Conservation (phyloP, 2,329 filamentous ascomycete genomes). For the Aureobasidium uvarum region DNA sequence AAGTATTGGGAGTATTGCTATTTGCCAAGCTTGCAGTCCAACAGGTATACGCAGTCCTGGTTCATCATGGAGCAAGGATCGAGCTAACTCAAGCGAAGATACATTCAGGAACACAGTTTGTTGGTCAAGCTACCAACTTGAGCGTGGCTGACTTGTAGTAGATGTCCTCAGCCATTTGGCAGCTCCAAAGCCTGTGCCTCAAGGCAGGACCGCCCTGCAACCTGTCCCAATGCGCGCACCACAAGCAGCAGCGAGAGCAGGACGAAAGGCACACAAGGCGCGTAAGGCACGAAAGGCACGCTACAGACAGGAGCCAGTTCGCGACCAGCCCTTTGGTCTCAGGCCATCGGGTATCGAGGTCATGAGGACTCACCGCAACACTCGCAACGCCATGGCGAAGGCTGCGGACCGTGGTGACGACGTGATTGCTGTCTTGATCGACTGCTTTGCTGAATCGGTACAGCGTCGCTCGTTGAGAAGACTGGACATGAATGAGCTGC, state of each 20-base stretch:
- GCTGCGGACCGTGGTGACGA: conserved; percentile 10
- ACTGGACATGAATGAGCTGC: background rate
- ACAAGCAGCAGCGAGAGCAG: background rate
- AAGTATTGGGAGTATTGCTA: conserved; percentile 25
- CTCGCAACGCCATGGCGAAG: background rate
- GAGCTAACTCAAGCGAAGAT: background rate
- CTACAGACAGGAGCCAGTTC: background rate
- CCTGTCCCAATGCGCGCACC: background rate
- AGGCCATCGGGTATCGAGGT: background rate
- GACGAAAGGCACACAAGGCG: background rate
- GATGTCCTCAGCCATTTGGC: conserved; percentile 8
- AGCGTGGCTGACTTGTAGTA: background rate
- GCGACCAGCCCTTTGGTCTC: background rate
- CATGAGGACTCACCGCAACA: background rate
- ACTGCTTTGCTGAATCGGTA: background rate
- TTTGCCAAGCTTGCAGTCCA: background rate
- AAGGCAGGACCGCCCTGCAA: background rate
- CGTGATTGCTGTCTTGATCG: conserved; percentile 6
- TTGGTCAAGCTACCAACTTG: background rate
- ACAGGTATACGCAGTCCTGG: background rate
- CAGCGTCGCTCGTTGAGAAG: background rate
- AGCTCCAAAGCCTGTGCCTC: background rate
- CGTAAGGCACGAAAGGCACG: background rate
- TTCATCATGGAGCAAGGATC: too few relatives aligned
- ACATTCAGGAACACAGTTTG: conserved; percentile 11